Base-by-base conservation (phyloP, 257 asterid species). In the Leptodermis oblonga region DNA sequence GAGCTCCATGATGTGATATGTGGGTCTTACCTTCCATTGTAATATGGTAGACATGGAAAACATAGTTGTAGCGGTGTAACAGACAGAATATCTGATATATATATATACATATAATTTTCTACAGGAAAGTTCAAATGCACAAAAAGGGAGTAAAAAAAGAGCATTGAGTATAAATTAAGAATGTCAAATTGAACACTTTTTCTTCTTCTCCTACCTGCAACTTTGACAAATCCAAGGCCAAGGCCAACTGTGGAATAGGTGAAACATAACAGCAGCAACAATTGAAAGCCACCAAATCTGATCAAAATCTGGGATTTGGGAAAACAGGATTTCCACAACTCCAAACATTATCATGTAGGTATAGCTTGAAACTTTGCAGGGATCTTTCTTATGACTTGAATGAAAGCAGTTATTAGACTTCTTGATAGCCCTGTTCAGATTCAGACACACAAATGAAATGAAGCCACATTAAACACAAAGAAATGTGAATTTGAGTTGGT, bases 321-420 rank as follows among this genome's bases (percentile, higher is more conserved):
- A 85, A 62, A 82, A 81, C 33, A 85, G 0, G 70, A 85, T 78
- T 68, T 85, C 77, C 0, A 73, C 34, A 20, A 74, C 70, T 42
- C 87, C 90, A 52, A 85, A 85, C 33, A 74, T 81, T 31, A 85
- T 82, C 87, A 85, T 82, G 69, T 80, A 85, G 17, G 83, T 84
- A 68, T 72, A 82, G 86, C 67, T 85, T 33, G 87, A 75, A 1
- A 82, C 45, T 23, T 34, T 56, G 76, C 87, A 82, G 42, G 83
- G 84, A 58, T 81, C 74, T 18, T 64, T 41, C 45, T 74, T 70
- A 49, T 84, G 86, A 46, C 76, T 81, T 3, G 79, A 49, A 39
- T 82, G 86, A 67, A 82, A 82, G 51, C 87, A 85, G 66, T n/a
- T n/a, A n/a, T 78, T 71, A 0, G 90, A 80, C 70, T 79, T 80